Conservation (phyloP, 164 flowering plant species). For the Dillenia turbinata region DNA sequence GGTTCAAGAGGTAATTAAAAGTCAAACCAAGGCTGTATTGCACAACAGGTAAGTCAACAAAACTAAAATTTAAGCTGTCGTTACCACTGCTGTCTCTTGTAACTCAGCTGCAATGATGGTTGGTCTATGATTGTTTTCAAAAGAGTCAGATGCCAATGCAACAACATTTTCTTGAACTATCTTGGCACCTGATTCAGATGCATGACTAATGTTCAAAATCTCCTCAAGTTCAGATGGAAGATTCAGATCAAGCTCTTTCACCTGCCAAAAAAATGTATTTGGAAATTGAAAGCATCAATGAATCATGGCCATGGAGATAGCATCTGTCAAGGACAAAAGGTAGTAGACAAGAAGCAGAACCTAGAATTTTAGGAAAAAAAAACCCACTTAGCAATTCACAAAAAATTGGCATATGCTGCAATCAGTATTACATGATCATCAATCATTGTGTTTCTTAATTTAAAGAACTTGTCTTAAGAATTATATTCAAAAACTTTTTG, state of each 20-base stretch:
- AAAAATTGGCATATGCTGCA: no score
- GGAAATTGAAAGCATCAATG: neutral
- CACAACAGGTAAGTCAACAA: neutral
- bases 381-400: no score
- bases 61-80: neutral
- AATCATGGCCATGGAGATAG: no score
- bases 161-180: slow-evolving; percentile 18
- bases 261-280: slow-evolving; percentile 32
- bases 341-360: no score
- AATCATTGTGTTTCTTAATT: no score
- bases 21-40: neutral
- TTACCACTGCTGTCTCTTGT: slow-evolving; percentile 29
- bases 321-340: no score
- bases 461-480: no score
- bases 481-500: no score
- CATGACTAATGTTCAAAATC: slow-evolving; percentile 24
- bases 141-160: slow-evolving; percentile 18
- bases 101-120: slow-evolving; percentile 12
- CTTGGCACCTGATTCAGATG: slow-evolving; percentile 16
- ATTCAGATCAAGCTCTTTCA: slow-evolving; percentile 63
- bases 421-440: no score
- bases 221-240: slow-evolving; percentile 61
- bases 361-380: no score
- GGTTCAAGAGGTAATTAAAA: neutral
- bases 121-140: slow-evolving; percentile 3